A percentile compares a stretch with the other conserved stretches of the same genome.
phyloP scores from a whole-genome alignment of 2,329 filamentous ascomycete species.

The Berkeleyomyces basicola region DNA sequence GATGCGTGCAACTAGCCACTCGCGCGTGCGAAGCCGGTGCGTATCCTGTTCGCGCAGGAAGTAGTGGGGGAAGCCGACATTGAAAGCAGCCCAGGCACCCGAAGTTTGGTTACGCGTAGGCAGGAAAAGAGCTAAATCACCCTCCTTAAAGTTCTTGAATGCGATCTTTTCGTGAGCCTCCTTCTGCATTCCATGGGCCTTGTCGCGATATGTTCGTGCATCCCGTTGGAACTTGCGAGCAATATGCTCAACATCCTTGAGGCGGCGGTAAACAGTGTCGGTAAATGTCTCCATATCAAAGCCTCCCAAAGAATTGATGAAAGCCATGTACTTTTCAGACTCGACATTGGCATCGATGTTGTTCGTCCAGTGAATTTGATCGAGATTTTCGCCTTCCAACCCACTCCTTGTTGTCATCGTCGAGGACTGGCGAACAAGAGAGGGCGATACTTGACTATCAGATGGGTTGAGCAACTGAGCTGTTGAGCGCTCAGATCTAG shows the following conservation, averaged over 20 bases:
- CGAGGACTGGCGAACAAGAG: slow-evolving; percentile 36
- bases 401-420: slow-evolving; percentile 36
- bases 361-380: slow-evolving; percentile 70
- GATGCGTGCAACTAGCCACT: slow-evolving; percentile 95
- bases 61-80: slow-evolving; percentile 91
- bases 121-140: slow-evolving; percentile 83
- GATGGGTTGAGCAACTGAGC: slow-evolving; percentile 33
- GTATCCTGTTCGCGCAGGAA: slow-evolving; percentile 86
- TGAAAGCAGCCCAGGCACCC: slow-evolving; percentile 95
- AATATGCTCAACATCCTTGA: slow-evolving; percentile 85
- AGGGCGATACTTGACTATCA: slow-evolving; percentile 28
- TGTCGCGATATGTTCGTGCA: slow-evolving; percentile 70
- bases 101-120: slow-evolving; percentile 89
- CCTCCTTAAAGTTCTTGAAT: slow-evolving; percentile 89
- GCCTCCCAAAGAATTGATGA: slow-evolving; percentile 53
- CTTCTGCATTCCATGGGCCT: slow-evolving; percentile 60
- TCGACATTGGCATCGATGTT: slow-evolving; percentile 46
- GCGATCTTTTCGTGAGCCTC: slow-evolving; percentile 94
- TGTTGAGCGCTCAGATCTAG: slow-evolving; percentile 40
- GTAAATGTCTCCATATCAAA: slow-evolving; percentile 76
- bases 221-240: slow-evolving; percentile 90
- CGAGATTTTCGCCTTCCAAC: slow-evolving; percentile 48
- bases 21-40: slow-evolving; percentile 67
- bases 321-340: slow-evolving; percentile 55
- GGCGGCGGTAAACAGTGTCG: slow-evolving; percentile 71